These are phyloP conservation scores for Pyronema domesticum DNA, from an alignment of 495 filamentous ascomycete species.

Conservation along the genomic window DNA sequence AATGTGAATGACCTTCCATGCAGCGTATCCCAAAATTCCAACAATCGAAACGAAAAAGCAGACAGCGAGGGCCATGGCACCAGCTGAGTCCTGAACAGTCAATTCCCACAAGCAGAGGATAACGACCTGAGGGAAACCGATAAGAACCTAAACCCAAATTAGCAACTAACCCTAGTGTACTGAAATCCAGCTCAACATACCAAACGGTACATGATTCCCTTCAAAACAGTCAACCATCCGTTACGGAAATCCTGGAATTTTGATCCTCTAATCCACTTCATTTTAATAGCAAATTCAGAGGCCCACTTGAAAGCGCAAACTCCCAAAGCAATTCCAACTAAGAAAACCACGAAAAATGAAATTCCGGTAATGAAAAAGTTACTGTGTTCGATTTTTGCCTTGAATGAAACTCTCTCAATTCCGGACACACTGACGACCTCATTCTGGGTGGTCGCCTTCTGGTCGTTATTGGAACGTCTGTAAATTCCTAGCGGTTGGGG, in stretches of 20 bases:
- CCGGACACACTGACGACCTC: conserved; percentile 57
- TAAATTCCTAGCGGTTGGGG: not conserved
- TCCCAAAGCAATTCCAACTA: conserved; percentile 47
- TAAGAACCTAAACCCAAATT: conserved; percentile 39
- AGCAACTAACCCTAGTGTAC: not conserved
- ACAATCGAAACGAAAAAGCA: conserved; percentile 78
- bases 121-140: conserved; percentile 84
- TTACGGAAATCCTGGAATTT: conserved; percentile 89
- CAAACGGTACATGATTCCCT: conserved; percentile 82
- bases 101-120: conserved; percentile 92
- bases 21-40: conserved; percentile 65
- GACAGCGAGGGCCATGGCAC: conserved; percentile 71
- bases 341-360: conserved; percentile 74
- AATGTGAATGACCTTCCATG: conserved; percentile 73
- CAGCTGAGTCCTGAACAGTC: conserved; percentile 66
- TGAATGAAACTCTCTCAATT: conserved; percentile 81
- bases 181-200: conserved; percentile 25
- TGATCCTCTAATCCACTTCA: conserved; percentile 64
- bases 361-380: conserved; percentile 91
- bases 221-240: conserved; percentile 58
- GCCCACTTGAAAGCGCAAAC: conserved; percentile 65
- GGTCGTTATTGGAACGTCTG: conserved; percentile 32
- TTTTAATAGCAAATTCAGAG: conserved; percentile 52
- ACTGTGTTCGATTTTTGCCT: conserved; percentile 64
- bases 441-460: conserved; percentile 13